These are phyloP conservation scores for Helicosporidium sp. DNA, from an alignment of 139 green algal genomes.

Conservation along the genomic window DNA sequence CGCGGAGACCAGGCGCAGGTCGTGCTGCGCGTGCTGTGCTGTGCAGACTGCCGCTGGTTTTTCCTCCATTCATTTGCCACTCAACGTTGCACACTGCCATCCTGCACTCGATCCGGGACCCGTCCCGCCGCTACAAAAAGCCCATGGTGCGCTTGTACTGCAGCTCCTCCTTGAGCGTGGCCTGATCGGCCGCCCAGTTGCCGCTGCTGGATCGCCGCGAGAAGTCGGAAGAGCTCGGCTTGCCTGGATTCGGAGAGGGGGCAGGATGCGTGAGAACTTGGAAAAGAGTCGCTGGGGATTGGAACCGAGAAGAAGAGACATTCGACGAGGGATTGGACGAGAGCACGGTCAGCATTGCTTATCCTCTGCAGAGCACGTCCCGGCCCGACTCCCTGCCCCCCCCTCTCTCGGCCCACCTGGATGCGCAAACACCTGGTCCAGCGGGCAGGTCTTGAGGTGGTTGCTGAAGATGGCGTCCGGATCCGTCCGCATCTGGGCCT, in stretches of 20 bases:
- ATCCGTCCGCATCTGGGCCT: constrained; percentile 28
- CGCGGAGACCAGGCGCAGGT: no score
- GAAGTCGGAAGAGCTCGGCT: constrained; percentile 16
- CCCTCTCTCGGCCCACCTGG: constrained; percentile 1
- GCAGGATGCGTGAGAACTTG: not conserved
- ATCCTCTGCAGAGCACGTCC: not conserved
- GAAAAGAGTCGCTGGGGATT: not conserved
- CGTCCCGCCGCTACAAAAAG: no score
- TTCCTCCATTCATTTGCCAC: not conserved
- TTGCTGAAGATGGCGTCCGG: constrained; percentile 50
- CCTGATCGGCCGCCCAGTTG: constrained; percentile 44
- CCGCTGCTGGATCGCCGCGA: constrained; percentile 40
- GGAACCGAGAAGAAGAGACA: not conserved
- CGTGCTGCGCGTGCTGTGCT: no score
- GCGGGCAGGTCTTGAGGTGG: constrained; percentile 41
- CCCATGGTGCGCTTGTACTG: constrained; percentile 41
- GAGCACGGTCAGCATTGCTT: not conserved
- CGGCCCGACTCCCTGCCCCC: not conserved
- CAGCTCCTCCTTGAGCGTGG: constrained; percentile 39
- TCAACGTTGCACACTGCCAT: not conserved
- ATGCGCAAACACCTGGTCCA: constrained; percentile 44
- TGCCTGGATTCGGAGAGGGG: no score
- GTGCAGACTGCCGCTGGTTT: no score
- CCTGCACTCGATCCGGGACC: no score
- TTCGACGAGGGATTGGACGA: not conserved